Percentiles rank a stretch among this genome's conserved stretches.
phyloP scores from a whole-genome alignment of 2,329 filamentous ascomycete genomes.

The Trichoderma sp. region DNA sequence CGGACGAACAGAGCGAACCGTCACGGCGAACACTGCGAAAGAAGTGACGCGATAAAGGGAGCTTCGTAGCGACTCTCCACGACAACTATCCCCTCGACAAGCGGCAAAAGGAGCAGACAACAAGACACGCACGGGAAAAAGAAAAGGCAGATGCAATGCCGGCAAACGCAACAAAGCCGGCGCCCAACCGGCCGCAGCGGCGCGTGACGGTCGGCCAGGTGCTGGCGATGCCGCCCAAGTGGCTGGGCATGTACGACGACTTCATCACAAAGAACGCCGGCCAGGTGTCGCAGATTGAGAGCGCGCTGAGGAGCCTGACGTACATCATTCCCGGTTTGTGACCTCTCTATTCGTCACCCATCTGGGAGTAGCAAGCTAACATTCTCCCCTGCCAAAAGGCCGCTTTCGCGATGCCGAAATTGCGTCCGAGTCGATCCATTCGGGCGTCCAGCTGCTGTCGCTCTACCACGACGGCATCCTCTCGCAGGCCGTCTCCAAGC shows the following conservation, averaged over 20 bases:
- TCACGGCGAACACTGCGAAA: neutral
- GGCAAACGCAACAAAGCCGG: conserved; percentile 19
- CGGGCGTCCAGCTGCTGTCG: conserved; percentile 83
- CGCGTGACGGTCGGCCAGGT: conserved; percentile 40
- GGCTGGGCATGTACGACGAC: conserved; percentile 74
- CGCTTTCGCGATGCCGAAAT: conserved; percentile 92
- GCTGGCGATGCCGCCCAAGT: conserved; percentile 63
- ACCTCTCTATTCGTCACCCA: neutral
- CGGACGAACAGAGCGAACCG: neutral
- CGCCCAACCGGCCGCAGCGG: conserved; percentile 21
- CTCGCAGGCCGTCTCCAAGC: conserved; percentile 62
- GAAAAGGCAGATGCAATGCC: conserved; percentile 18
- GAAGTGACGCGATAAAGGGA: neutral
- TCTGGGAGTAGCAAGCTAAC: neutral
- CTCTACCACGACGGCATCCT: conserved; percentile 92
- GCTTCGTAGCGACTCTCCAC: neutral
- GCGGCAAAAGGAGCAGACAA: neutral
- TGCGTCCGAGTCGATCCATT: conserved; percentile 89
- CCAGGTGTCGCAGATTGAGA: conserved; percentile 94
- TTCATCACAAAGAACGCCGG: conserved; percentile 95
- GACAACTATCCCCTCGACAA: neutral
- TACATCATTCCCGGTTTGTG: conserved; percentile 85
- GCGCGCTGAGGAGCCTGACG: conserved; percentile 84
- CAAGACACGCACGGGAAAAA: neutral
- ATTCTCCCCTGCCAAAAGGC: conserved; percentile 49